Base-by-base conservation (phyloP, 2,329 filamentous ascomycete genomes). In the Cylindrodendrum hubeiense region DNA sequence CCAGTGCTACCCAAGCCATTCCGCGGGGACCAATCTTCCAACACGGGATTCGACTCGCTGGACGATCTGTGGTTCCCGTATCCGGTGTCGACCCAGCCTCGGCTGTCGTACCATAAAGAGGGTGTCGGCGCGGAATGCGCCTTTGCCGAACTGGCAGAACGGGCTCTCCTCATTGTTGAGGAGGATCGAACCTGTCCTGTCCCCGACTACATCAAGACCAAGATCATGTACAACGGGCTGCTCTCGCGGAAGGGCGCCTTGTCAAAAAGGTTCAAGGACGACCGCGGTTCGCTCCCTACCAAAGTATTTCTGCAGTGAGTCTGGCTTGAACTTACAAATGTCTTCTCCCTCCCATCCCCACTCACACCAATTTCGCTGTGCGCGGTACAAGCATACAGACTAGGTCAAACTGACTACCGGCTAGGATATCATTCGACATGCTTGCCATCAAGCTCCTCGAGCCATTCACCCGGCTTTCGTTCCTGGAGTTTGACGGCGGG, bases 31-130 rank as follows among this genome's bases (percentile, higher is more conserved):
- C 10, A 22, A 24, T 9, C 15, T 5, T 28, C 33, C 5, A 26
- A 37, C 7, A 19, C 13, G 3, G 28, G 49, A 17, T 28, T 47
- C 7, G 41, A 39, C 10, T 51, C 13, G 8, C 9, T 56, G 24
- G 28, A 50, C 10, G n/a, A 37, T 19, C 9, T 63, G 17, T 70
- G 67, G 67, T 44, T 39, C 37, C 66, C 68, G 4, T 63, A 70
- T 37, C 66, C 68, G 2, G 17, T 21, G 3, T 60, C 41, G 7
- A 39, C n/a, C 1, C 37, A 59, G 9, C 21, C 55, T 2, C 55
- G 43, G n/a, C 21, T 61, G 1, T 53, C 54, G 39, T 57, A 58
- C n/a, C 30, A 53, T 13, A 21, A 13, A 3, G 43, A 47, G 1
- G 21, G 24, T 4, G 5, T 61, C 24, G 12, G 21, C 33, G 26